Evolutionary conservation across 441 rosid species (phyloP).

Genomic region (Bocquillonia castaneifolia): DNA sequence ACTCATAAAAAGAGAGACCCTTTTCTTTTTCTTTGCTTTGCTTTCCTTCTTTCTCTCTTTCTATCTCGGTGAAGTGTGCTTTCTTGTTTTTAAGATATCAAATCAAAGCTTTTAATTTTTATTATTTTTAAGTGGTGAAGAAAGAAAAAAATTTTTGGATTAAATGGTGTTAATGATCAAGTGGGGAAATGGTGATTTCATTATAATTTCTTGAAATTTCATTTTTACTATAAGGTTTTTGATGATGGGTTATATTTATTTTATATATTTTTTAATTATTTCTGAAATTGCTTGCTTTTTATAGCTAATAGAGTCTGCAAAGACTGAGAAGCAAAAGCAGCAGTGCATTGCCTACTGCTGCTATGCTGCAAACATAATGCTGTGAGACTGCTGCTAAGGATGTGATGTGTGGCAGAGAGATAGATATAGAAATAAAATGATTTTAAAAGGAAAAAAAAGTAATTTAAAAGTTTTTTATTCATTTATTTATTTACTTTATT

Average conservation of each 20-base stretch:
- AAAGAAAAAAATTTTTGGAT: background rate
- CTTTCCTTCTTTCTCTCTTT: background rate
- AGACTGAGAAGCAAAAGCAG: slow-evolving; percentile 31
- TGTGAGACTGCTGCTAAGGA: slow-evolving; percentile 30
- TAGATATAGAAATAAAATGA: slow-evolving; percentile 13
- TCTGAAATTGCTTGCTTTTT: too few species aligned
- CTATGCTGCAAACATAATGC: slow-evolving; percentile 30
- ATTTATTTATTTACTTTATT: background rate
- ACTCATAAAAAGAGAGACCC: slow-evolving; percentile 6
- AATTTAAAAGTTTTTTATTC: background rate
- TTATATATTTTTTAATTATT: slow-evolving; percentile 19
- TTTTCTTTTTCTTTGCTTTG: slow-evolving; percentile 5
- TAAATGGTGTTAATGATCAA: background rate
- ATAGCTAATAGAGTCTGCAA: too few species aligned
- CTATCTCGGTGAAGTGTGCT: background rate
- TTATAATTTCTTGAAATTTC: too few species aligned
- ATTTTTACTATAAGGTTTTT: too few species aligned
- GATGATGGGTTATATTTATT: too few species aligned
- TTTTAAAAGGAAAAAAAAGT: background rate
- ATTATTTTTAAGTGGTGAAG: background rate
- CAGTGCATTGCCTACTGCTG: slow-evolving; percentile 38
- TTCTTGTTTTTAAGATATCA: slow-evolving; percentile 25
- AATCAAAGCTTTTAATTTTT: slow-evolving; percentile 21
- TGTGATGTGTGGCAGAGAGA: slow-evolving; percentile 47
- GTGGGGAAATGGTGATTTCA: background rate